Conservation (phyloP, 2,329 filamentous ascomycete species). For the Kalaharituber pfeilii region DNA sequence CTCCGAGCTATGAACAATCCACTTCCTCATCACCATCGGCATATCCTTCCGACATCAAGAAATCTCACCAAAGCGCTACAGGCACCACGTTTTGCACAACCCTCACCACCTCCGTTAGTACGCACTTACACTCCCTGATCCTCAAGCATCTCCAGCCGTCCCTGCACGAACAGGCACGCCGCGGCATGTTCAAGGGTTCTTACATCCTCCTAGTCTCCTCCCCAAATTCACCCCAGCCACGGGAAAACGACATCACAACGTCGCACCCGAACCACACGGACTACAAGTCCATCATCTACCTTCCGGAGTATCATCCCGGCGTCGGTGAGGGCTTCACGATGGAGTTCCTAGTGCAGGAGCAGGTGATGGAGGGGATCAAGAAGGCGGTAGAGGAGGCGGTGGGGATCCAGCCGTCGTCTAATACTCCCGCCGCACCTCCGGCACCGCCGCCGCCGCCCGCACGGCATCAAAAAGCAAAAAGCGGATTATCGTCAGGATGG, state of each 20-base stretch:
- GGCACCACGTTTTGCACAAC: not conserved
- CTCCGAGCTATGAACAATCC: not conserved
- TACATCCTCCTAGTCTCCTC: not conserved
- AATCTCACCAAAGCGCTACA: not conserved
- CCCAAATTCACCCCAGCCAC: not conserved
- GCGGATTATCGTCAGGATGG: not conserved
- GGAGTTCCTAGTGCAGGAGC: not conserved
- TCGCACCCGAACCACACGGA: not conserved
- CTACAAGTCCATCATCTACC: not conserved
- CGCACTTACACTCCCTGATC: not conserved
- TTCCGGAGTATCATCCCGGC: not conserved
- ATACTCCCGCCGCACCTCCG: not conserved
- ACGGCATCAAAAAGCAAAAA: not conserved
- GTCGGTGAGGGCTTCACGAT: not conserved
- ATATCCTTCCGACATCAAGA: not conserved
- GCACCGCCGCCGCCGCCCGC: not conserved
- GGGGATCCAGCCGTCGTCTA: not conserved
- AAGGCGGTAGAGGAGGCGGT: not conserved
- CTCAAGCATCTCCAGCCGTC: not conserved
- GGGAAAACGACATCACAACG: not conserved
- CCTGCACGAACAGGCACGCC: not conserved
- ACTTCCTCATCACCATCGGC: not conserved
- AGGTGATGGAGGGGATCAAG: not conserved
- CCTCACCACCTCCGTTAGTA: not conserved
- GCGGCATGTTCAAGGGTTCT: not conserved